Percentiles rank a stretch among this genome's conserved stretches.
These are phyloP conservation scores for Endocalyx cinctus DNA, from an alignment of 2,329 filamentous ascomycete genomes.

Conservation along the genomic window DNA sequence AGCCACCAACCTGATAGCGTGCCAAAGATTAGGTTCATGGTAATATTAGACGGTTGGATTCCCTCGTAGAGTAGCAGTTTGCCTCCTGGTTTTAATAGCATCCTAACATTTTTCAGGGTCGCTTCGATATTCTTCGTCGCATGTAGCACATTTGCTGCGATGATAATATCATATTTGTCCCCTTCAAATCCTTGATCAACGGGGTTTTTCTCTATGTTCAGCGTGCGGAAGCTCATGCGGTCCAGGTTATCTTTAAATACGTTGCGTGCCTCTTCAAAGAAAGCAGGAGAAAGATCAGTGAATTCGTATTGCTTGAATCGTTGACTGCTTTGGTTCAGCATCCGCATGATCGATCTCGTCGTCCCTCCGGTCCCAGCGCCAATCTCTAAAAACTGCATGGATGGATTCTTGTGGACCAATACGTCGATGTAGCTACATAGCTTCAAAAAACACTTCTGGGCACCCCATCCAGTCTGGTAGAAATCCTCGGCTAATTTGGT, in stretches of 20 bases:
- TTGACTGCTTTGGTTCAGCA: slow-evolving; percentile 13
- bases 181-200: slow-evolving; percentile 21
- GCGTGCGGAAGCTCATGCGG: slow-evolving; percentile 17
- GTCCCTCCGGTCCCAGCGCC: slow-evolving; percentile 16
- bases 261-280: slow-evolving; percentile 14
- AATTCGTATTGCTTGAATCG: slow-evolving; percentile 14
- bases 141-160: slow-evolving; percentile 24
- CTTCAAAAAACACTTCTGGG: slow-evolving; percentile 12
- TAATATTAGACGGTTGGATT: slow-evolving; percentile 9
- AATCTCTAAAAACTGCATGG: slow-evolving; percentile 16
- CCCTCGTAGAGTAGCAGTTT: slow-evolving; percentile 26
- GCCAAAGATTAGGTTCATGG: slow-evolving; percentile 23
- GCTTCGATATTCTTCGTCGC: slow-evolving; percentile 18
- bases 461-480: slow-evolving; percentile 12
- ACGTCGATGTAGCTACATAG: slow-evolving; percentile 12
- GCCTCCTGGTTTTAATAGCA: slow-evolving; percentile 26
- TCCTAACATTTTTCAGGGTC: slow-evolving; percentile 19
- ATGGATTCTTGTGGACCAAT: slow-evolving; percentile 3
- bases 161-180: slow-evolving; percentile 15
- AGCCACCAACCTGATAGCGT: slow-evolving; percentile 35
- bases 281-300: slow-evolving; percentile 15
- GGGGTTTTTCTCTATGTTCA: slow-evolving; percentile 22
- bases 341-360: slow-evolving; percentile 14
- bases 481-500: slow-evolving; percentile 13
- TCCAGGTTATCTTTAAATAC: slow-evolving; percentile 14